Evolutionary conservation across 2,329 filamentous ascomycete genomes (phyloP).

Genomic region (Aspergillus candidus): DNA sequence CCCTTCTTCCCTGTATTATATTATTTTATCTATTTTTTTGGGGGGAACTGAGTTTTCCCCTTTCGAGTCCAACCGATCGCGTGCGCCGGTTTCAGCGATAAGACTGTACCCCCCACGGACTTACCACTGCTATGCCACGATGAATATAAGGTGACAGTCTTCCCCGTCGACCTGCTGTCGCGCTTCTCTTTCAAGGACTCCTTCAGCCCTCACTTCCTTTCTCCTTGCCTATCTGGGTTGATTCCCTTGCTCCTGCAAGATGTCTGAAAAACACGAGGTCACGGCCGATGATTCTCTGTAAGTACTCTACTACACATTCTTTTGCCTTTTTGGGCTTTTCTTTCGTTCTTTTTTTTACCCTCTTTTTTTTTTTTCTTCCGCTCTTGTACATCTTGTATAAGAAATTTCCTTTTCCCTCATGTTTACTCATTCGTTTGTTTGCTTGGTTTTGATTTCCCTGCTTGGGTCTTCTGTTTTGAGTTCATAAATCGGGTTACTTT

Average conservation of each 20-base stretch:
- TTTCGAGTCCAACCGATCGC: constrained; percentile 10
- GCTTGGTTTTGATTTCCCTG: no score
- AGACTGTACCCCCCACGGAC: constrained; percentile 71
- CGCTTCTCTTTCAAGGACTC: constrained; percentile 9
- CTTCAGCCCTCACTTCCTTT: constrained; percentile 3
- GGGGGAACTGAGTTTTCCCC: constrained; percentile 14
- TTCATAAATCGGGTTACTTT: no score
- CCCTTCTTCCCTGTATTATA: no score
- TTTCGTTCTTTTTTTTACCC: not conserved
- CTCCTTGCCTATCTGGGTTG: constrained; percentile 3
- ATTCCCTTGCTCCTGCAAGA: constrained; percentile 11
- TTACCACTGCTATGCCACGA: constrained; percentile 13
- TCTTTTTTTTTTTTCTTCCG: not conserved
- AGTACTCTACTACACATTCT: constrained; percentile 2
- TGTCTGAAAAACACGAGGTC: constrained; percentile 25
- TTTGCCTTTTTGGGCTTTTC: not conserved
- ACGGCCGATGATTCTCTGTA: constrained; percentile 24
- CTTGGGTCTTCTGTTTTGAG: no score
- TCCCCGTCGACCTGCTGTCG: constrained; percentile 6
- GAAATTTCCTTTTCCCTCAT: not conserved
- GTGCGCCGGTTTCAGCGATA: constrained; percentile 49
- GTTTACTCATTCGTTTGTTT: not conserved
- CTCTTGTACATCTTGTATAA: no score
- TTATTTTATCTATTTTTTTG: constrained; percentile 12
- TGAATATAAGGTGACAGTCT: constrained; percentile 21